These are phyloP conservation scores for Exophiala phaeomuriformis DNA, from an alignment of 2,329 filamentous ascomycete genomes.

Conservation along the genomic window DNA sequence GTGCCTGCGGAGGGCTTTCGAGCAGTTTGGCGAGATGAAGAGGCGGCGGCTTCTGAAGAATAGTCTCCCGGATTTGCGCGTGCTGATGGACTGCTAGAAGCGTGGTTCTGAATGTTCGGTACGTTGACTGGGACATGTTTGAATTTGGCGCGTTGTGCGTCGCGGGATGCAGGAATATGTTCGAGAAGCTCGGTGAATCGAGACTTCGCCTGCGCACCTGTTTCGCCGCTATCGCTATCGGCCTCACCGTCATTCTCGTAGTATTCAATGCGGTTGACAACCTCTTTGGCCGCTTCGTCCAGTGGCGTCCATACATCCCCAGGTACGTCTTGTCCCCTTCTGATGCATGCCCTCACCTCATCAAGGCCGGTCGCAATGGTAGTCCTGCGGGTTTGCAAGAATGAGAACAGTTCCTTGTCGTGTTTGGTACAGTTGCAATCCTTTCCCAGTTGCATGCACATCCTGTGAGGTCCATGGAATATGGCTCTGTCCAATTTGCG, in stretches of 20 bases:
- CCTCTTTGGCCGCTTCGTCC: neutral
- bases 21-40: neutral
- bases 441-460: slow-evolving; percentile 4
- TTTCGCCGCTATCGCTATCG: neutral
- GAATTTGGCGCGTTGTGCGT: slow-evolving; percentile 1
- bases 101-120: slow-evolving; percentile 13
- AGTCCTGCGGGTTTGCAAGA: slow-evolving; percentile 1
- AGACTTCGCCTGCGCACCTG: neutral
- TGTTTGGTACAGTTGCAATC: slow-evolving; percentile 5
- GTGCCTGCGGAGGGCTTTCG: neutral
- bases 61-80: slow-evolving; percentile 4
- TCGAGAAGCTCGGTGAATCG: slow-evolving; percentile 4
- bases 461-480: slow-evolving; percentile 8
- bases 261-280: neutral
- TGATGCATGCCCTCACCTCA: slow-evolving; percentile 5
- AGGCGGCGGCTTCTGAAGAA: neutral
- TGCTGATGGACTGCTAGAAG: slow-evolving; percentile 5
- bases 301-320: slow-evolving; percentile 1
- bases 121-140: slow-evolving; percentile 13
- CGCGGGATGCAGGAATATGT: neutral
- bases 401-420: slow-evolving; percentile 1
- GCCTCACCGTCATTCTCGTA: neutral
- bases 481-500: slow-evolving; percentile 10
- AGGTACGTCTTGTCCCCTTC: neutral
- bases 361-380: neutral